Conservation (phyloP, 345 rosid genomes). For the Gynandropsis gynandra region DNA sequence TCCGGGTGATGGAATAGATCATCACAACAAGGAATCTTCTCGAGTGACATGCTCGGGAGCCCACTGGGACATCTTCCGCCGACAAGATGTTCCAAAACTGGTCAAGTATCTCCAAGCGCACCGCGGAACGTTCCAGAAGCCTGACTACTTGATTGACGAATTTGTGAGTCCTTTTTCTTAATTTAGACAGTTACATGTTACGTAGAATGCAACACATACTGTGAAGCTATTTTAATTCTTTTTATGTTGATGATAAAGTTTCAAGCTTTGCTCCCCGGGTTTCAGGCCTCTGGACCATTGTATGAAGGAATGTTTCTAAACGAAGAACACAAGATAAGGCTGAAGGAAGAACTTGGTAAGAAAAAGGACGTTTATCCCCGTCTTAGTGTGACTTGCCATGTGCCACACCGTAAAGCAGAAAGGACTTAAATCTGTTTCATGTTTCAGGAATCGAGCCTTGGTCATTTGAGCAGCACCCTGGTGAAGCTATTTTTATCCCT, state of each 20-base stretch:
- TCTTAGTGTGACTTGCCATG: background rate
- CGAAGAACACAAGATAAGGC: slow-evolving; percentile 11
- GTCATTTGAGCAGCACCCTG: slow-evolving; percentile 7
- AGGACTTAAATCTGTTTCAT: background rate
- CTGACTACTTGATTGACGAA: slow-evolving; percentile 3
- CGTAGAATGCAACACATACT: too few species aligned
- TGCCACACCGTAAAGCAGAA: background rate
- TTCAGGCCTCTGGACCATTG: background rate
- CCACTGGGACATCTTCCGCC: slow-evolving; percentile 11
- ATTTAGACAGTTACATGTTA: too few species aligned
- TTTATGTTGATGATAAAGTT: background rate
- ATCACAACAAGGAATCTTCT: too few species aligned
- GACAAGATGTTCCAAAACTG: slow-evolving; percentile 4
- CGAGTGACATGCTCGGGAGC: background rate
- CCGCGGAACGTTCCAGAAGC: background rate
- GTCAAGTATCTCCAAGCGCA: slow-evolving; percentile 12
- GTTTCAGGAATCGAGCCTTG: slow-evolving; percentile 7
- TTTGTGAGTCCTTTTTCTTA: slow-evolving; percentile 3
- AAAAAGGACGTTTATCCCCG: background rate
- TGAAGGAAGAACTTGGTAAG: slow-evolving; percentile 14
- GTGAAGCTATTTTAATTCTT: background rate
- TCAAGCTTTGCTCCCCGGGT: background rate
- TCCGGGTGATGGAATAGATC: too few species aligned
- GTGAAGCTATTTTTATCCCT: slow-evolving; percentile 4
- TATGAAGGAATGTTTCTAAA: slow-evolving; percentile 3